These are phyloP conservation scores for Geotrichum klebahnii DNA, from an alignment of 1,139 yeast species.

Conservation along the genomic window DNA sequence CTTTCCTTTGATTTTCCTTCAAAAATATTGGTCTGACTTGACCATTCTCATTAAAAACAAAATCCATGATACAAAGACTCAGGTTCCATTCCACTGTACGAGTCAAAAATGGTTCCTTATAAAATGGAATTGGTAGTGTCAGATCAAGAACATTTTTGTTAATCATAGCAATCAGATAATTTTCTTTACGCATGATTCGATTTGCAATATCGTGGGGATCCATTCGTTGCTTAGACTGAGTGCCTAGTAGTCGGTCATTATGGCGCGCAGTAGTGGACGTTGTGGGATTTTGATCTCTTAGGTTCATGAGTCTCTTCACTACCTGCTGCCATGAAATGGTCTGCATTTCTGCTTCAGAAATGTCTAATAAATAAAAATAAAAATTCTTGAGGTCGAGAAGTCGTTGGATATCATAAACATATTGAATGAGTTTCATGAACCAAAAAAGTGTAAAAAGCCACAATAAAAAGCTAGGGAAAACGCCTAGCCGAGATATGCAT, in stretches of 20 bases:
- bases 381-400: constrained; percentile 62
- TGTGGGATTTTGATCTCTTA: constrained; percentile 76
- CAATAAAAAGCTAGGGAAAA: constrained; percentile 51
- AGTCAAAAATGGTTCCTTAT: constrained; percentile 51
- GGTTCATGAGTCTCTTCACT: constrained; percentile 67
- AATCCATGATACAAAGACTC: constrained; percentile 81
- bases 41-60: constrained; percentile 77
- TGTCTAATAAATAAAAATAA: constrained; percentile 60
- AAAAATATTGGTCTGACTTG: constrained; percentile 72
- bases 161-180: constrained; percentile 82
- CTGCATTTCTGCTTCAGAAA: constrained; percentile 77
- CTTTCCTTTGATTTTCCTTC: constrained; percentile 65
- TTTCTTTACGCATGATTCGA: constrained; percentile 91
- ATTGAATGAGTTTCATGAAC: constrained; percentile 58
- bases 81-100: constrained; percentile 92
- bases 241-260: constrained; percentile 51
- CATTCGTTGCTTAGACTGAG: constrained; percentile 60
- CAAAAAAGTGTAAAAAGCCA: constrained; percentile 58
- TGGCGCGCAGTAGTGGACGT: constrained; percentile 43
- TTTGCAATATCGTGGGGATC: constrained; percentile 95
- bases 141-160: constrained; percentile 73
- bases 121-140: constrained; percentile 42
- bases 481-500: constrained; percentile 54
- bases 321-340: constrained; percentile 91
- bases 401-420: constrained; percentile 47